Base-by-base conservation (phyloP, 2,329 filamentous ascomycete species). In the Xylariaceae sp. region DNA sequence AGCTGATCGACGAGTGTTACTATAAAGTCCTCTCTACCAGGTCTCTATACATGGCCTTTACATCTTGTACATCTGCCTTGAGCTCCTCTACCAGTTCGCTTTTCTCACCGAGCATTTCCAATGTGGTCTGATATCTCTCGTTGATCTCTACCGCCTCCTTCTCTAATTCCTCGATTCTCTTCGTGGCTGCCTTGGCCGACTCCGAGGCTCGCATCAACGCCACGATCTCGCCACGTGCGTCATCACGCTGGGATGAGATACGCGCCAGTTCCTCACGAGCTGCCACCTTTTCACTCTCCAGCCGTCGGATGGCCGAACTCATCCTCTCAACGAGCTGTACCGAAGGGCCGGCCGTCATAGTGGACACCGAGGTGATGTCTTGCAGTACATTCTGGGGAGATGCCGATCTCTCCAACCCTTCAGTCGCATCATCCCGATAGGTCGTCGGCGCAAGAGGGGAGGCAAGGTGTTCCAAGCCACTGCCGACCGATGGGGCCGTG, bases 81-180 rank as follows among this genome's bases (percentile, higher is more conserved):
- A 99, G 74, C 75, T 99, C 94, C 64, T 96, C 90, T 2, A 96
- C 91, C 63, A 87, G 75, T 75, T 99, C 94, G 68, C 90, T 96
- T 80, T 96, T 96, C 79, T 99, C 94, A 1, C 94, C 94, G 49
- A 99, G 72, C 83, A 97, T 86, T 72, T 97, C 91, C 46, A 99
- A 75, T 52, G 90, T 95, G 12, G 90, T 94, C 66, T 95, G 85
- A 66, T 97, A 96, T 61, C 92, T 78, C 54, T 82, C 75, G 62
- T 89, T 85, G 56, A 96, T 74, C 39, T 82, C 80, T 27, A 71
- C 72, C 44, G 96, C 73, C 58, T 90, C 81, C 41, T 70, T 72
- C 67, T 95, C 86, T 12, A 96, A 68, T 52, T 79, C 76, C 17
- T 75, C 72, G 0, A 90, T 78, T 51, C 78, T 81, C 45, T 73